phyloP scores from a whole-genome alignment of 768 basidiomycete genomes.

The Daedaleopsis sinensis region DNA sequence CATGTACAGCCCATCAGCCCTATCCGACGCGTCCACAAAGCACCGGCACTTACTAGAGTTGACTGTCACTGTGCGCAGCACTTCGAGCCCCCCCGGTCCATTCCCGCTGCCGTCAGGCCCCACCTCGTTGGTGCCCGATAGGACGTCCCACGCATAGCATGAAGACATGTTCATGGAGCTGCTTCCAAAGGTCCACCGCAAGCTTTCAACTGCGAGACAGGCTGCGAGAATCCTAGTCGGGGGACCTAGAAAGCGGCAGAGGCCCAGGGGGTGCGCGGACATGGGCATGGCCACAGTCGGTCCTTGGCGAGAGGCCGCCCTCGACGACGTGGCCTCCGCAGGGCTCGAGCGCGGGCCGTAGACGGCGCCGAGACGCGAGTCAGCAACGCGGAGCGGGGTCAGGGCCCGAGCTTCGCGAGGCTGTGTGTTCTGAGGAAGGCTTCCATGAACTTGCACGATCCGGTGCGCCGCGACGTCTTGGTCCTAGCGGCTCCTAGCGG shows the following conservation, averaged over 20 bases:
- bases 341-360: not conserved
- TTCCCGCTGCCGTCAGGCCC: not conserved
- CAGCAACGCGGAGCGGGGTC: not conserved
- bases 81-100: not conserved
- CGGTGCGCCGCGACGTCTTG: not conserved
- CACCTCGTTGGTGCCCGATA: not conserved
- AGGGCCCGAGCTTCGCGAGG: not conserved
- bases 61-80: not conserved
- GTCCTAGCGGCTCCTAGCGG: too few species aligned
- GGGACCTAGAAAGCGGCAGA: too few species aligned
- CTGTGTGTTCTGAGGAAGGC: conserved; percentile 8
- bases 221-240: too few species aligned
- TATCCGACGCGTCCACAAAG: not conserved
- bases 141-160: not conserved
- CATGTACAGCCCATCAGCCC: not conserved
- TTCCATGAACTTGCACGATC: conserved; percentile 15
- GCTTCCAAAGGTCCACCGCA: too few species aligned
- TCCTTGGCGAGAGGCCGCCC: not conserved
- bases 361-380: not conserved
- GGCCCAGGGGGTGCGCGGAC: too few species aligned
- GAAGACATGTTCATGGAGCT: not conserved
- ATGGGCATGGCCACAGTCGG: not conserved
- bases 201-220: too few species aligned
- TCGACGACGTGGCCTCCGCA: too few species aligned
- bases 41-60: not conserved